Conservation (phyloP, 345 rosid genomes). For the Pugionium cornutum region DNA sequence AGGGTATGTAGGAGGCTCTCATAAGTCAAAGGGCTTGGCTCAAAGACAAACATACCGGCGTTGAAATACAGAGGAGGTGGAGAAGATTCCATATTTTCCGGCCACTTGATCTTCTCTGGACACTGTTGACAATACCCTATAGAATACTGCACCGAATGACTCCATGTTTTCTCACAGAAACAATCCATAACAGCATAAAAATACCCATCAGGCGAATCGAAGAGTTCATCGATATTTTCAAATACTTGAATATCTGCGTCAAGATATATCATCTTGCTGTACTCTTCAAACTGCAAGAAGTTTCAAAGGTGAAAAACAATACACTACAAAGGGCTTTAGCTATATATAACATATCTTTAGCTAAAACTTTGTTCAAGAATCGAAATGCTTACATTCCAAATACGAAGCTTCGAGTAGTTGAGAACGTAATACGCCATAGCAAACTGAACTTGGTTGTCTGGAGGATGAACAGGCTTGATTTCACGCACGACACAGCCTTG, state of each 20-base stretch:
- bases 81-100: conserved; percentile 57
- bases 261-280: conserved; percentile 73
- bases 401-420: conserved; percentile 86
- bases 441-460: conserved; percentile 62
- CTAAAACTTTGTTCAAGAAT: background rate
- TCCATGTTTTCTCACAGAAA: conserved; percentile 79
- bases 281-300: conserved; percentile 59
- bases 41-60: conserved; percentile 78
- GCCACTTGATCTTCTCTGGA: conserved; percentile 64
- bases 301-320: background rate
- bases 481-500: conserved; percentile 71
- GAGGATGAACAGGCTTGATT: conserved; percentile 75
- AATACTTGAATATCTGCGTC: conserved; percentile 85
- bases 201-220: conserved; percentile 59
- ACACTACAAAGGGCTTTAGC: background rate
- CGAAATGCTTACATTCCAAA: conserved; percentile 63
- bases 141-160: conserved; percentile 56
- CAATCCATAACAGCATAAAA: conserved; percentile 82
- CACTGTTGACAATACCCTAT: conserved; percentile 84
- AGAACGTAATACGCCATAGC: conserved; percentile 81
- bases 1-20: conserved; percentile 52
- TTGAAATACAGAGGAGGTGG: conserved; percentile 75
- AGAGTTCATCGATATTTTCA: conserved; percentile 69
- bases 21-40: conserved; percentile 58
- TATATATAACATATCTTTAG: background rate